Base-by-base conservation (phyloP, 2,329 filamentous ascomycete genomes). In the Nemania sp. region DNA sequence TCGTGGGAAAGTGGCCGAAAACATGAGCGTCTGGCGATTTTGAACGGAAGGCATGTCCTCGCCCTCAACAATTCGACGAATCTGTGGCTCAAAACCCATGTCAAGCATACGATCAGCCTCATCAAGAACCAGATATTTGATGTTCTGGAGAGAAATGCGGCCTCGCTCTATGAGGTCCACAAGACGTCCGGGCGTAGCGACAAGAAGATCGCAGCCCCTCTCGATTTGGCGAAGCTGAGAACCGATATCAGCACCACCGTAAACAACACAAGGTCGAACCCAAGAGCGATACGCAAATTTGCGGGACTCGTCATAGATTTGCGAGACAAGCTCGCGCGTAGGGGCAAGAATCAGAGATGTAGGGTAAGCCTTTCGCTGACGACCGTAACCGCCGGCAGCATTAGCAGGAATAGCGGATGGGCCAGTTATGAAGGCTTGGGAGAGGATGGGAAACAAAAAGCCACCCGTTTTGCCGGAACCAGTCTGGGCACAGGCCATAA, bases 1-100 rank as follows among this genome's bases (percentile, higher is more conserved):
- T 71, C 94, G 92, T 63, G 95, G 95, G 87, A 99, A 99, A 64
- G 95, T 99, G 77, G 95, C 95, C 42, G 95, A 99, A 78, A 99
- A 99, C 95, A 99, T 99, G 83, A 99, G 94, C 57, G 95, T 99
- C 81, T 99, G 95, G 74, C 95, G 93, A 71, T 85, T 82, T 68
- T 87, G 81, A 63, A 94, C 91, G 54, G 79, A 78, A 59, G 95
- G 95, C 95, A 99, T 99, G 73, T 99, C 95, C 81, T 98, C 95
- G 63, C 92, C 92, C 80, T 98, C 94, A 47, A 99, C 95, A 73
- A 99, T 98, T 72, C 94, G 91, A 74, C 95, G 93, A 75, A 99
- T 99, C 82, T 99, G 95, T 73, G 95, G 95, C 84, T 99, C 95
- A 85, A 99, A 99, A 95, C 95, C 95, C 95, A 99, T 99, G 86